Percentiles rank a stretch among this genome's conserved stretches.
Evolutionary conservation across 108 stramenopile species (phyloP).

Genomic region (Schizochytrium sp.): DNA sequence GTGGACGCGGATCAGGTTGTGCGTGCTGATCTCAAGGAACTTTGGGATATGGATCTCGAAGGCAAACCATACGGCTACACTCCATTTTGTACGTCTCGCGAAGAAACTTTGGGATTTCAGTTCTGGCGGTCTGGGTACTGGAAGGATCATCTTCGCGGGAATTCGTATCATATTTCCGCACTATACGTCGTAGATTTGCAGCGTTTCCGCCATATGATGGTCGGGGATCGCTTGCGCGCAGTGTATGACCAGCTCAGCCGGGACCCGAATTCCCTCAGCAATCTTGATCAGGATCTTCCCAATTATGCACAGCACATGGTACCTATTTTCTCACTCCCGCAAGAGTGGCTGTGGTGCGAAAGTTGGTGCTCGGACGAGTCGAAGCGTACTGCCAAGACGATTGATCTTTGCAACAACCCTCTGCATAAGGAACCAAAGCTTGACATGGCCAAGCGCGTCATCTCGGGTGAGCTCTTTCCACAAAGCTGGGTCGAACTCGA

Average conservation of each 20-base stretch:
- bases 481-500: slow-evolving; percentile 97
- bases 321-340: slow-evolving; percentile 79
- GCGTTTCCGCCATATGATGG: slow-evolving; percentile 66
- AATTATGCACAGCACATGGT: slow-evolving; percentile 88
- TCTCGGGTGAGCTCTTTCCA: slow-evolving; percentile 76
- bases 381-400: slow-evolving; percentile 89
- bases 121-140: slow-evolving; percentile 94
- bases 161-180: slow-evolving; percentile 96
- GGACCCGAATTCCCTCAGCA: slow-evolving; percentile 89
- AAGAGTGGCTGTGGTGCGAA: slow-evolving; percentile 99
- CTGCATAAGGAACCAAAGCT: slow-evolving; percentile 96
- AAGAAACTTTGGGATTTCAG: slow-evolving; percentile 84
- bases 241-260: slow-evolving; percentile 81
- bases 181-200: slow-evolving; percentile 95
- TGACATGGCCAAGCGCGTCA: slow-evolving; percentile 95
- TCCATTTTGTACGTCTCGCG: slow-evolving; percentile 84
- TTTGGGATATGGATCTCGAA: slow-evolving; percentile 90
- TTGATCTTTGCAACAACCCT: slow-evolving; percentile 99
- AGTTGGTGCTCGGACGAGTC: slow-evolving; percentile 96
- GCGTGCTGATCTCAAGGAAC: slow-evolving; percentile 83
- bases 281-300: slow-evolving; percentile 96
- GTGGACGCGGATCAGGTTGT: slow-evolving; percentile 97
- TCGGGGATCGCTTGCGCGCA: slow-evolving; percentile 86
- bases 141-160: slow-evolving; percentile 75
- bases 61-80: slow-evolving; percentile 86